Conservation (phyloP, 2,329 filamentous ascomycete species). For the Fonsecaea nubica region DNA sequence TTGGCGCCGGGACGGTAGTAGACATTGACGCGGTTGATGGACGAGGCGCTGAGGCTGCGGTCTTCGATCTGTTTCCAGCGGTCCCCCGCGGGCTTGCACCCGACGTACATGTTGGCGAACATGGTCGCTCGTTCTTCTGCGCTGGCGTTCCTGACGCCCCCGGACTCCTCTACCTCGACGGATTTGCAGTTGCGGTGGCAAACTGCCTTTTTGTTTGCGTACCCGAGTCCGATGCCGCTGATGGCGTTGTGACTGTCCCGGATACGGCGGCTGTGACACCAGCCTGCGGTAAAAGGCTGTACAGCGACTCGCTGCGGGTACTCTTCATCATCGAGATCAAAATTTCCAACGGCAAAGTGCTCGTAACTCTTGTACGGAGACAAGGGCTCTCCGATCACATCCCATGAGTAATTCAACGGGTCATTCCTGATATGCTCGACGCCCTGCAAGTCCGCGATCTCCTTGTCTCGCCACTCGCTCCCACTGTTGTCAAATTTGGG, state of each 20-base stretch:
- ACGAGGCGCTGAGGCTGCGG: not conserved
- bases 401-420: slow-evolving; percentile 16
- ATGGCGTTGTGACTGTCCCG: slow-evolving; percentile 18
- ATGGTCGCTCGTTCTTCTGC: slow-evolving; percentile 7
- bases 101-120: slow-evolving; percentile 11
- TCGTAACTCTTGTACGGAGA: slow-evolving; percentile 16
- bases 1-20: slow-evolving; percentile 8
- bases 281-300: slow-evolving; percentile 1
- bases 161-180: slow-evolving; percentile 3
- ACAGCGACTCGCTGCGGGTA: slow-evolving; percentile 15
- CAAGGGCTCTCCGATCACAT: slow-evolving; percentile 16
- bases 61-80: slow-evolving; percentile 19
- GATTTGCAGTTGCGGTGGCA: slow-evolving; percentile 3
- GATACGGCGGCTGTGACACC: slow-evolving; percentile 3
- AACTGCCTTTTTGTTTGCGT: slow-evolving; percentile 1
- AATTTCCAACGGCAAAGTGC: slow-evolving; percentile 17
- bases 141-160: not conserved
- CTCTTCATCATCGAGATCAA: slow-evolving; percentile 17
- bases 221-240: slow-evolving; percentile 10
- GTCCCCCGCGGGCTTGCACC: not conserved
- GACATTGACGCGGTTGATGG: slow-evolving; percentile 12
- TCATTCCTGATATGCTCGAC: slow-evolving; percentile 3
- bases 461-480: slow-evolving; percentile 12
- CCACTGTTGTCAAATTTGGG: slow-evolving; percentile 9
- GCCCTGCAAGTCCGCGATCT: slow-evolving; percentile 10